Base-by-base conservation (phyloP, 176 grass and related monocot species). In the Chrysopogon serrulatus region DNA sequence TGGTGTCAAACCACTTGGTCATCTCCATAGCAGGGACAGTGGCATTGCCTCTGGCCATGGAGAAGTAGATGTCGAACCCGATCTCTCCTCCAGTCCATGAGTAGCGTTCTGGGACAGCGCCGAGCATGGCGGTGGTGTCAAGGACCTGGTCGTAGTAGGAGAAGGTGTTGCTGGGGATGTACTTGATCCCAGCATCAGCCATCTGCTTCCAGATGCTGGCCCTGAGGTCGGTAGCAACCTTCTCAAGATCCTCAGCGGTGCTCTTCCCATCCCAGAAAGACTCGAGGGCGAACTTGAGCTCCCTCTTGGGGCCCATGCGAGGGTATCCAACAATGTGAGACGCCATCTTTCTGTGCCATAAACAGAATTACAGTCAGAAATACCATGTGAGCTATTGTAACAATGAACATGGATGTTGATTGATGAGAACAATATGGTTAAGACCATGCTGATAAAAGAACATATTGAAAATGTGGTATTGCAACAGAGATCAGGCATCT, bases 1-100 rank as follows among this genome's bases (percentile, higher is more conserved):
- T 97, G 80, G 95, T 97, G 81, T 97, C 95, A 24, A 97, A 97
- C 95, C 95, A 97, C 88, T 97, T 97, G 80, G 95, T 97, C 95
- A 97, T 97, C 86, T 97, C 95, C 95, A 97, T 94, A 87, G 95
- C 95, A 76, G 92, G 92, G 39, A 94, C 90, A n/a, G 95, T 92
- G 68, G 95, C 90, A 60, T 97, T 97, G 23, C 95, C 92, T 80
- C 95, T 97, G 47, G 95, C 95, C 95, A 97, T 97, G 9, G 95
- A 97, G 92, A 97, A 97, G 83, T 92, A 97, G 36, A 86, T 92
- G 78, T 90, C 86, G 12, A 91, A 91, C 16, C 86, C 86, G 24
- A 97, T 97, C 88, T 97, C 92, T n/a, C 92, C 90, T 21, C 92
- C 90, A 5, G 83, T 74, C 88, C 92, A 97, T 37, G 90, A 90